Evolutionary conservation across 202 grass and related monocot genomes (phyloP), one percentile per base, ranked within the genome.

Genomic region (Setaria viridis): DNA sequence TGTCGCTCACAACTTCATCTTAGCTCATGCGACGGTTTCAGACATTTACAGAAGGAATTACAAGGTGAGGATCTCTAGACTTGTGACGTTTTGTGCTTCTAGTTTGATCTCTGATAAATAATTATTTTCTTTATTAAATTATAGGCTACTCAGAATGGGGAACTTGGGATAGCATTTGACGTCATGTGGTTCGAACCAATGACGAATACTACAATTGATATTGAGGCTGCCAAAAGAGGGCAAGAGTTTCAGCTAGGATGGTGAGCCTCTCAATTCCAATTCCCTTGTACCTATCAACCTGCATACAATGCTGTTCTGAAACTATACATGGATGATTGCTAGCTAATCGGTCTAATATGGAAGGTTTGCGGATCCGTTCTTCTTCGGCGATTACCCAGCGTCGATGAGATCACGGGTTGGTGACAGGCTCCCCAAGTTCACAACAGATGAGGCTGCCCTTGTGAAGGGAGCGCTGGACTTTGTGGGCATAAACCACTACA

Each of bases 181-280:
- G 93, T 99, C 33, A 99, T 99, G 79, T 99, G 96, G 96, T 95
- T 71, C 59, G 86, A 89, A 47, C 96, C 96, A 3, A 94, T 93
- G 90, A 30, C 84, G 2, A 82, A 85, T n/a, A 59, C 79, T 12
- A 21, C 90, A 17, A 2, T 80, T 48, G 91, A 99, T 19, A 85
- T 94, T 1, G 91, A 89, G 73, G 96, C 96, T 67, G 66, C 96
- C 3, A 91, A 94, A 81, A 84, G 96, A 75, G 96, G 88, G 47
- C 96, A 99, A 39, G 96, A 99, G 51, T 99, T 99, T 67, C 96
- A 99, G 63, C 88, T 95, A 11, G 96, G 93, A 91, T 99, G 96
- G 93, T 97, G 79, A 92, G 84, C 25, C 42, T 2, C 1, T n/a
- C 4, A 21, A 34, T 14, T 55, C 48, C 16, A 74, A 3, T 11